Conservation (phyloP, 345 rosid genomes). For the Bruguiera parviflora region DNA sequence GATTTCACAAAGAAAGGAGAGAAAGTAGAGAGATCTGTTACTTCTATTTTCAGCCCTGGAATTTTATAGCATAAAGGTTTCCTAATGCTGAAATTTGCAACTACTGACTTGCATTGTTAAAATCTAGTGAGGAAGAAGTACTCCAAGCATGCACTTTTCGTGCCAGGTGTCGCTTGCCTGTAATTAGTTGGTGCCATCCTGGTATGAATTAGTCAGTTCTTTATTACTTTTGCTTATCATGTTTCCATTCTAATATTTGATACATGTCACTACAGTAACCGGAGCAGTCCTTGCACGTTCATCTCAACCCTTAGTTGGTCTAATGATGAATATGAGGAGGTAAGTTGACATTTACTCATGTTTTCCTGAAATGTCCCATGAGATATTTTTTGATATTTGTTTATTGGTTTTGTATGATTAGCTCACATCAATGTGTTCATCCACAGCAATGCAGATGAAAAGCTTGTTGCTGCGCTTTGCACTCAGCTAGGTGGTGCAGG, state of each 20-base stretch:
- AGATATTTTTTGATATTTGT: background rate
- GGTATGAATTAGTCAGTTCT: slow-evolving; percentile 41
- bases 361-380: slow-evolving; percentile 4
- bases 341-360: slow-evolving; percentile 29
- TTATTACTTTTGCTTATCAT: slow-evolving; percentile 1
- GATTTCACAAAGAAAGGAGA: slow-evolving; percentile 7
- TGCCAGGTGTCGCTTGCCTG: slow-evolving; percentile 82
- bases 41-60: slow-evolving; percentile 10
- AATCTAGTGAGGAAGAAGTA: slow-evolving; percentile 75
- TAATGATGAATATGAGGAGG: slow-evolving; percentile 98
- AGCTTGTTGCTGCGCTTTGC: slow-evolving; percentile 90
- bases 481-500: slow-evolving; percentile 49
- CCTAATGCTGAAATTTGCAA: slow-evolving; percentile 13
- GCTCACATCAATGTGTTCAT: slow-evolving; percentile 21
- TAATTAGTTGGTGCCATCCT: slow-evolving; percentile 92
- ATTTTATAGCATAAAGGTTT: background rate
- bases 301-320: slow-evolving; percentile 95
- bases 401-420: background rate
- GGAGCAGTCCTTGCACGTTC: slow-evolving; percentile 99
- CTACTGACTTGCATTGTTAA: slow-evolving; percentile 22
- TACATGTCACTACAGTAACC: slow-evolving; percentile 41
- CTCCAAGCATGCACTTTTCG: slow-evolving; percentile 86
- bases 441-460: slow-evolving; percentile 86
- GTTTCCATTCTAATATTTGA: slow-evolving; percentile 19
- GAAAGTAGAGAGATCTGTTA: background rate